These are phyloP conservation scores for Nymphaea colorata DNA, from an alignment of 164 flowering plant genomes.

Conservation along the genomic window DNA sequence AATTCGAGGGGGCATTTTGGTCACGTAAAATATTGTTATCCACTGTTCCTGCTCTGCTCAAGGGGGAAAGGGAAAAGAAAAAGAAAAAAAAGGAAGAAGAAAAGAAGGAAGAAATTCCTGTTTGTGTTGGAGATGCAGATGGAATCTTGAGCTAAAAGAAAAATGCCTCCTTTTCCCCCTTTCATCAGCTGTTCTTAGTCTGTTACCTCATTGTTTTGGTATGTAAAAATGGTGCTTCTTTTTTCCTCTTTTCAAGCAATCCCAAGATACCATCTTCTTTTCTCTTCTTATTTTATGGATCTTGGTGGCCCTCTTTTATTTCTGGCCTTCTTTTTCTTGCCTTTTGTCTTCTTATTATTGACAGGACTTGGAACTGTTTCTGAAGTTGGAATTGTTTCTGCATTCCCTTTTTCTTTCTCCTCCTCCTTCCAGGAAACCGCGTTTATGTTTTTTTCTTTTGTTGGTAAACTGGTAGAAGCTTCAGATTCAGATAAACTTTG, in stretches of 20 bases:
- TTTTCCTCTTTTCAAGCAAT: not conserved
- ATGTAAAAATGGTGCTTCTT: not conserved
- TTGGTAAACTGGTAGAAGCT: not conserved
- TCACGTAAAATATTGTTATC: not conserved
- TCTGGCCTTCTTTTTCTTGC: not conserved
- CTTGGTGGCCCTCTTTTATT: not conserved
- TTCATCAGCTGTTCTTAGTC: not conserved
- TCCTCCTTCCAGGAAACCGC: not conserved
- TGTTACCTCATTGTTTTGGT: not conserved
- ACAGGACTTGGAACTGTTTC: not conserved
- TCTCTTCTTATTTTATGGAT: not conserved
- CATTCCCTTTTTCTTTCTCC: not conserved
- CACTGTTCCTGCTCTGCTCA: not conserved
- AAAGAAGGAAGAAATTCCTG: not conserved
- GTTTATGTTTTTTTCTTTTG: not conserved
- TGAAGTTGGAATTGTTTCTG: not conserved
- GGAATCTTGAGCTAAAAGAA: not conserved
- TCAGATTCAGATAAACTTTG: not conserved
- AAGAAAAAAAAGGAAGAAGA: too few relatives aligned
- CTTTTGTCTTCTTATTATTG: not conserved
- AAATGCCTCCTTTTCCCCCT: not conserved
- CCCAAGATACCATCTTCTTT: not conserved
- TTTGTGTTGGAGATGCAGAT: not conserved
- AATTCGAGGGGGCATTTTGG: not conserved
- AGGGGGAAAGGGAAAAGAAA: too few relatives aligned